These are phyloP conservation scores for Monilinia laxa DNA, from an alignment of 2,329 filamentous ascomycete genomes.

Conservation along the genomic window DNA sequence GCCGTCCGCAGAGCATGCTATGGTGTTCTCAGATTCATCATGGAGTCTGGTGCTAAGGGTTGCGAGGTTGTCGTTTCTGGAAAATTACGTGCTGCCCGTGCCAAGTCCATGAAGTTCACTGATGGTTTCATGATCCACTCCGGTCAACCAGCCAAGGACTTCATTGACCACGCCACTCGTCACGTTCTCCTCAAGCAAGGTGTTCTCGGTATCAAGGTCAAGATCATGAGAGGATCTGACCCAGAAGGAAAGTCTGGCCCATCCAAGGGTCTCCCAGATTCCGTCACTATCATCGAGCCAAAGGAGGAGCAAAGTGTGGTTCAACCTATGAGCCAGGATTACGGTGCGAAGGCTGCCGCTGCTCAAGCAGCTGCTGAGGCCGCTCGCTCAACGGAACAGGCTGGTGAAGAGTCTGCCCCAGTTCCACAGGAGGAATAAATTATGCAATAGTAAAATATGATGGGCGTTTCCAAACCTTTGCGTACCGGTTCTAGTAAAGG, in stretches of 20 bases:
- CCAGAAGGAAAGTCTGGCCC: conserved; percentile 98
- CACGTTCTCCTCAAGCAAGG: conserved; percentile 99
- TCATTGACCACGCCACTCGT: conserved; percentile 97
- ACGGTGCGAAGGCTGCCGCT: conserved; percentile 84
- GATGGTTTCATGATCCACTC: conserved; percentile 99
- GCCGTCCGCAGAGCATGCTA: conserved; percentile 99
- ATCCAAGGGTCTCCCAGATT: conserved; percentile 95
- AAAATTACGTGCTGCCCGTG: conserved; percentile 97
- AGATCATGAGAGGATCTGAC: conserved; percentile 99
- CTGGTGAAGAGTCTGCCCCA: conserved; percentile 43
- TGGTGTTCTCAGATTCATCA: conserved; percentile 99
- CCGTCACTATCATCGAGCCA: conserved; percentile 99
- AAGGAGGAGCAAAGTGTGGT: conserved; percentile 98
- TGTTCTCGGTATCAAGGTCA: conserved; percentile 99
- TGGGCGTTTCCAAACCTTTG: conserved; percentile 40
- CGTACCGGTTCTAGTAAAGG: conserved; percentile 33
- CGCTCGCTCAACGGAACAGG: conserved; percentile 53
- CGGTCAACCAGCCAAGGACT: conserved; percentile 98
- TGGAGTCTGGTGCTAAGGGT: conserved; percentile 99
- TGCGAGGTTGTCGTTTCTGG: conserved; percentile 99
- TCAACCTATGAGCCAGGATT: conserved; percentile 96
- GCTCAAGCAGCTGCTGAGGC: conserved; percentile 68
- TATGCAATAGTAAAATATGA: conserved; percentile 33
- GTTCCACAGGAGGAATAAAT: conserved; percentile 45
- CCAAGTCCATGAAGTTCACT: conserved; percentile 99